Evolutionary conservation across 2,329 filamentous ascomycete genomes (phyloP).

Genomic region (Chrysoporthe deuterocubensis): DNA sequence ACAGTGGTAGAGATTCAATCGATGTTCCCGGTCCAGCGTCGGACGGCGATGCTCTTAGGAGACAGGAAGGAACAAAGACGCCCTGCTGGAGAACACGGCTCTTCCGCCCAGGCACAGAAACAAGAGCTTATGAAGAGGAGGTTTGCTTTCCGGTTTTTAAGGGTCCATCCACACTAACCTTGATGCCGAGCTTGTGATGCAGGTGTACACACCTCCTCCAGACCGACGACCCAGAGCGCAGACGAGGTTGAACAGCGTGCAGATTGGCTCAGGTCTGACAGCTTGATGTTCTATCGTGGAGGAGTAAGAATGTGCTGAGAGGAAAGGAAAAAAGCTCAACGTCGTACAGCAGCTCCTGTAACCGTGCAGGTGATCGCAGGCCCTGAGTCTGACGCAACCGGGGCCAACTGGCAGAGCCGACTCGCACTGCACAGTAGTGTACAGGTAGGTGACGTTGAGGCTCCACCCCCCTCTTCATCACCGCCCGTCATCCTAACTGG

Average conservation of each 20-base stretch:
- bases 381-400: constrained; percentile 12
- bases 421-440: neutral
- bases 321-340: neutral
- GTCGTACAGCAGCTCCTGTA: neutral
- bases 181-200: neutral
- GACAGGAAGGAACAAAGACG: constrained; percentile 10
- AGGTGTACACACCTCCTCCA: neutral
- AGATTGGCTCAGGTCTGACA: neutral
- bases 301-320: neutral
- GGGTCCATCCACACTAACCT: constrained; percentile 8
- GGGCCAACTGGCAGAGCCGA: constrained; percentile 7
- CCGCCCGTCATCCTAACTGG: neutral
- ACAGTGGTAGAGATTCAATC: neutral
- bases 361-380: neutral
- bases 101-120: neutral
- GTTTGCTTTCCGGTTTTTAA: neutral
- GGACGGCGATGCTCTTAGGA: neutral
- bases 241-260: neutral
- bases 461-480: neutral
- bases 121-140: neutral
- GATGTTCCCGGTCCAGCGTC: neutral
- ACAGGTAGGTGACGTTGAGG: constrained; percentile 11
- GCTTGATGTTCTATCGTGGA: neutral
- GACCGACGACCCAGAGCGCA: neutral
- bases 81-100: neutral